Base-by-base conservation (phyloP, 129 eudicot species). In the Centella asiatica region DNA sequence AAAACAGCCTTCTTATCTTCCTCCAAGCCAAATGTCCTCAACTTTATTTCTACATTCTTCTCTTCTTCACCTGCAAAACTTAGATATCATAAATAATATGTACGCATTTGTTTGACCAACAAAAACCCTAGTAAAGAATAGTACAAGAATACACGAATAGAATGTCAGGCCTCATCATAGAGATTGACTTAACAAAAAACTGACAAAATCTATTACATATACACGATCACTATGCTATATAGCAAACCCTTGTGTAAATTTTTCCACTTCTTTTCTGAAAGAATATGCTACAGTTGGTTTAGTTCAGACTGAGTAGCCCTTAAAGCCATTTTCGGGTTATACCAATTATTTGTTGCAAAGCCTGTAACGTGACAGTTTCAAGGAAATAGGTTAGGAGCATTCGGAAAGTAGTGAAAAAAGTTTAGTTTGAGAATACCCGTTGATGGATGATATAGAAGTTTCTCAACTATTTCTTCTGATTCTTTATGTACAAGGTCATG, bases 1-100 rank as follows among this genome's bases (percentile, higher is more conserved):
- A 77, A 85, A 18, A 93, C 77, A 17, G 87, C 89, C 15, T 80
- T 78, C 48, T 76, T 75, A 49, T 74, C 70, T 67, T 72, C 57
- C 24, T 77, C 89, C 14, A 56, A 31, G 53, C 75, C 85, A 73
- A 85, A 93, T 18, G 92, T 85, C 70, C 72, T 83, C 76, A 93
- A 49, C 72, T 84, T 78, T 72, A 88, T 82, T 79, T 93, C 99
- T 17, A 88, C 79, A 19, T 93, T 88, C 74, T 80, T 88, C 53
- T 85, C 95, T 83, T 93, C 99, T 82, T 84, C 85, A 48, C 96
- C 99, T 93, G 87, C 69, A 65, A 33, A 66, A 44, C 26, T 19
- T 23, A 27, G 48, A 59, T 47, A 4, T 33, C 24, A 44, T 29
- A n/a, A 24, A 44, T 62, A 22, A 26, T 6, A 65, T n/a, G 56